phyloP scores from a whole-genome alignment of 2,329 filamentous ascomycete species.

The Dothideomycetidae sp. region DNA sequence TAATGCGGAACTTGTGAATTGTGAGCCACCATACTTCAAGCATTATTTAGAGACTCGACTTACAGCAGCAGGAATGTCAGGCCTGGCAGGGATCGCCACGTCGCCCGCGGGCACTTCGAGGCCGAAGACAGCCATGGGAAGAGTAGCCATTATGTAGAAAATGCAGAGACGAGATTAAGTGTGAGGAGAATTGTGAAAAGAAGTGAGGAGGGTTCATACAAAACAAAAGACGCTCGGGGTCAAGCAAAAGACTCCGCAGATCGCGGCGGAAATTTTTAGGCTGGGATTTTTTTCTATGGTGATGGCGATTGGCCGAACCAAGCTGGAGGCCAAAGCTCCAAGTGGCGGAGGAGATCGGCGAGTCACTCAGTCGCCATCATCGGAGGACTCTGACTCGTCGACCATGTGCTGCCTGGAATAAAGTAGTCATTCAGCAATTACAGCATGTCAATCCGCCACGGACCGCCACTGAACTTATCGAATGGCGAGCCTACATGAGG shows the following conservation, averaged over 20 bases:
- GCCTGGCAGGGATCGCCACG: conserved; percentile 62
- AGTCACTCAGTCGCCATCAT: too few species aligned
- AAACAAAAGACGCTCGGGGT: background rate
- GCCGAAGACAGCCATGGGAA: conserved; percentile 68
- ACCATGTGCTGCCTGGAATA: too few species aligned
- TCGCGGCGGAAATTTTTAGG: background rate
- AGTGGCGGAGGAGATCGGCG: too few species aligned
- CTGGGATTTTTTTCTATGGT: background rate
- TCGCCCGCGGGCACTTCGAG: conserved; percentile 79
- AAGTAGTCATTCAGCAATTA: too few species aligned
- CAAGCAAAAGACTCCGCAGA: background rate
- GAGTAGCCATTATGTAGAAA: conserved; percentile 13
- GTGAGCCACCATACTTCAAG: background rate
- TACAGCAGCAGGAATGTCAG: conserved; percentile 73
- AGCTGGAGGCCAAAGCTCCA: background rate
- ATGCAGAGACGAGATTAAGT: too few species aligned
- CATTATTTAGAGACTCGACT: conserved; percentile 27
- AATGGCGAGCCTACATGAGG: too few species aligned
- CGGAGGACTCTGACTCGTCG: too few species aligned
- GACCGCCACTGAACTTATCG: too few species aligned
- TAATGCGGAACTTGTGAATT: conserved; percentile 67
- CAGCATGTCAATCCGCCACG: too few species aligned
- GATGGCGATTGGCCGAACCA: background rate
- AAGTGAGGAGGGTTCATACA: background rate
- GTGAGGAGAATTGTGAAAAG: too few species aligned